These are phyloP conservation scores for Ceratobasidium sp. DNA, from an alignment of 1,284 basidiomycete genomes.

Conservation along the genomic window DNA sequence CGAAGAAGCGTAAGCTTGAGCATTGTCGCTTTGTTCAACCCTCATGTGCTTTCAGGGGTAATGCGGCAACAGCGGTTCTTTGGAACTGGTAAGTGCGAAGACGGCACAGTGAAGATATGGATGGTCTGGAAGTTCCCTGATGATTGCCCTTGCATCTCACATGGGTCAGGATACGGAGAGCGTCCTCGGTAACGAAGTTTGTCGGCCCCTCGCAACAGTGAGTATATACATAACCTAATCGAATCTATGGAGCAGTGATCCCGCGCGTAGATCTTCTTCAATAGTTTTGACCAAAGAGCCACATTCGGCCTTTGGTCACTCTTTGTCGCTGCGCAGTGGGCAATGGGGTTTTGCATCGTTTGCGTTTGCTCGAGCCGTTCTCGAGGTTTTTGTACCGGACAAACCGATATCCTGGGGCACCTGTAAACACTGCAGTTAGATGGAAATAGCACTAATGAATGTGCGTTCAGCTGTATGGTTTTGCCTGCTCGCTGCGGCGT, in stretches of 20 bases:
- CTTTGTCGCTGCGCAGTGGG: slow-evolving; percentile 61
- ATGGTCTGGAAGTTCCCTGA: slow-evolving; percentile 54
- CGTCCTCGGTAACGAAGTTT: slow-evolving; percentile 67
- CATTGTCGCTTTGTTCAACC: neutral
- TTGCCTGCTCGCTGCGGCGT: neutral
- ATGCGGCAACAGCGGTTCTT: slow-evolving; percentile 74
- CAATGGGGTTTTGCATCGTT: slow-evolving; percentile 83
- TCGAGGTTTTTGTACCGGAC: slow-evolving; percentile 65
- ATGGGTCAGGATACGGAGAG: slow-evolving; percentile 71
- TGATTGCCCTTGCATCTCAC: slow-evolving; percentile 68
- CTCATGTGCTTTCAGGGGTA: slow-evolving; percentile 54
- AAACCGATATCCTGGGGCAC: neutral
- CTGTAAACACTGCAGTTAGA: neutral
- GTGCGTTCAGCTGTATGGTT: neutral
- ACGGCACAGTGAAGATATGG: neutral
- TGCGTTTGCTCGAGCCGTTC: slow-evolving; percentile 74
- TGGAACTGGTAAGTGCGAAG: slow-evolving; percentile 68
- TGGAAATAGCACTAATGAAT: neutral
- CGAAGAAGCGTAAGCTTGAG: slow-evolving; percentile 67
- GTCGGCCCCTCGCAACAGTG: slow-evolving; percentile 73
- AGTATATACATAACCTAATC: slow-evolving; percentile 41
- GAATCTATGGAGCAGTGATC: neutral
- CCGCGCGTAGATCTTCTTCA: slow-evolving; percentile 40
- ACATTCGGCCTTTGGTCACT: slow-evolving; percentile 57
- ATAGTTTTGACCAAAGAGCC: slow-evolving; percentile 55